Evolutionary conservation across 768 basidiomycete species (phyloP).

Genomic region (Lactarius hengduanensis): DNA sequence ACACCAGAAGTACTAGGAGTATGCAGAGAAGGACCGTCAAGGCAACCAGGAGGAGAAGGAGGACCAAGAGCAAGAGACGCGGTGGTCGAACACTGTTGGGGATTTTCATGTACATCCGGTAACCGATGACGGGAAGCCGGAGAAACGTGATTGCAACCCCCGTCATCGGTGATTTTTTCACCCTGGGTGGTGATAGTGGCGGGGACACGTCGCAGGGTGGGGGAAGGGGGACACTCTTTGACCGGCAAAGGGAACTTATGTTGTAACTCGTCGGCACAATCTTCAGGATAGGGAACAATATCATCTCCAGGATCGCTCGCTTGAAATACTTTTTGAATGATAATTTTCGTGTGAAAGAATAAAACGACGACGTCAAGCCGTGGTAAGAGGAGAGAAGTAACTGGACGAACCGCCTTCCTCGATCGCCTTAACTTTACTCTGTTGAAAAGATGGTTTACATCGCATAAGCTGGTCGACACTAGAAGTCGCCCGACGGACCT

Average conservation of each 20-base stretch:
- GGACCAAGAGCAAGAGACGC: conserved; percentile 18
- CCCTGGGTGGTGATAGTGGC: neutral
- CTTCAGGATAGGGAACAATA: conserved; percentile 19
- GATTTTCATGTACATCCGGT: conserved; percentile 19
- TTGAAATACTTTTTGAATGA: conserved; percentile 20
- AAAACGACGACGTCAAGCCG: conserved; percentile 25
- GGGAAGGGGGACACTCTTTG: conserved; percentile 16
- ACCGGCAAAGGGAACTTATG: conserved; percentile 22
- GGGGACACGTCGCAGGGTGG: conserved; percentile 1
- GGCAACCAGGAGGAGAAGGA: conserved; percentile 23
- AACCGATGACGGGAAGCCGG: conserved; percentile 22
- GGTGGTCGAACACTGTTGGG: conserved; percentile 15
- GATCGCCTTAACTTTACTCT: conserved; percentile 26
- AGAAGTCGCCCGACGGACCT: conserved; percentile 23
- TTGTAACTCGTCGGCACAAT: conserved; percentile 10
- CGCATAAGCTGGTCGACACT: conserved; percentile 17
- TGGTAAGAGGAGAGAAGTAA: conserved; percentile 3
- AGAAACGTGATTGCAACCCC: conserved; percentile 11
- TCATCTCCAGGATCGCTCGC: conserved; percentile 29
- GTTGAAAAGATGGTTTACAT: neutral
- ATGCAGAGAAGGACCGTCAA: conserved; percentile 23
- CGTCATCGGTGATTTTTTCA: conserved; percentile 10
- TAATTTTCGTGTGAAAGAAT: conserved; percentile 2
- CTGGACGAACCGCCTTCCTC: conserved; percentile 23
- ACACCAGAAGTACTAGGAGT: conserved; percentile 24